Evolutionary conservation across 371 early-diverging fungal species (phyloP).

Genomic region (Furculomyces boomerangus): DNA sequence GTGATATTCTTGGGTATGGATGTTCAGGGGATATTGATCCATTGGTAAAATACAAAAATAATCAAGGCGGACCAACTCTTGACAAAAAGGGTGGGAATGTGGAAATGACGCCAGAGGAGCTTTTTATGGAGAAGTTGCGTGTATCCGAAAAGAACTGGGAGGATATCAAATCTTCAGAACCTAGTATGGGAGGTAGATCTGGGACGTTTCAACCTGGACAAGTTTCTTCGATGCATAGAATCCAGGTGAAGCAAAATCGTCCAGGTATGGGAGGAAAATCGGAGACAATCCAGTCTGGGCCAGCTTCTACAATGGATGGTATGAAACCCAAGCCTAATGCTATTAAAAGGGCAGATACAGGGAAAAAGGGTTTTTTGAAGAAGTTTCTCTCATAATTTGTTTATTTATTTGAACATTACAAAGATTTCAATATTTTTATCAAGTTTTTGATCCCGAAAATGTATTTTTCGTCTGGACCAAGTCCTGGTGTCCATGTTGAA

Average conservation of each 20-base stretch:
- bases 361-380: not conserved
- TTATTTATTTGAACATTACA: not conserved
- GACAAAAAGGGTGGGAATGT: not conserved
- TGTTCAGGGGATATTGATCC: not conserved
- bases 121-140: not conserved
- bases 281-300: not conserved
- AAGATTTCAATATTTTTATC: constrained; percentile 3
- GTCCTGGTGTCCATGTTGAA: constrained; percentile 36
- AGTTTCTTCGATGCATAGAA: not conserved
- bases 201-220: not conserved
- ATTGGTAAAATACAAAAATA: not conserved
- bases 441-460: constrained; percentile 27
- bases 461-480: constrained; percentile 29
- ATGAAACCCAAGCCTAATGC: not conserved
- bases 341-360: too few relatives aligned
- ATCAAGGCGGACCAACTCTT: not conserved
- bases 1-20: not conserved
- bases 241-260: not conserved
- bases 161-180: not conserved
- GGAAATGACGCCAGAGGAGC: not conserved
- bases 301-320: not conserved
- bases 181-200: not conserved
- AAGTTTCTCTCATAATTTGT: not conserved
- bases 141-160: not conserved
- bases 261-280: not conserved